These are phyloP conservation scores for Solanum habrochaites DNA, from an alignment of 257 asterid species.

Conservation along the genomic window DNA sequence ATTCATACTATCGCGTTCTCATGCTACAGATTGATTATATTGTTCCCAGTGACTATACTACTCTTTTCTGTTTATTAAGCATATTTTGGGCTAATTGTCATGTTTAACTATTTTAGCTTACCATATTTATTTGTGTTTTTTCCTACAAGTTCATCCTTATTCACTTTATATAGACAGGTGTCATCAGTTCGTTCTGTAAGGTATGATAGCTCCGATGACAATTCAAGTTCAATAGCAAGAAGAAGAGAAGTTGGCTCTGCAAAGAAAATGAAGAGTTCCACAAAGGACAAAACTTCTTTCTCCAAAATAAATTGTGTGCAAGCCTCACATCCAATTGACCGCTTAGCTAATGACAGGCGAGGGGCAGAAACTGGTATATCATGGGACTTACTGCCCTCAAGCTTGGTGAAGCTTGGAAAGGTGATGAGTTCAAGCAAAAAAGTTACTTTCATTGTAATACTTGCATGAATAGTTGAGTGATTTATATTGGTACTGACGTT, in stretches of 20 bases:
- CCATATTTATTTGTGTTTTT: neutral
- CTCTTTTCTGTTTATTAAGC: neutral
- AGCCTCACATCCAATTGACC: constrained; percentile 12
- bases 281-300: constrained; percentile 12
- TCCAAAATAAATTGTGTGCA: constrained; percentile 15
- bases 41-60: neutral
- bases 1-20: neutral
- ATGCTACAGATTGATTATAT: neutral
- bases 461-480: neutral
- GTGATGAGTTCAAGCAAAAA: constrained; percentile 10
- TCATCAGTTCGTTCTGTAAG: constrained; percentile 50
- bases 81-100: neutral
- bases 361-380: constrained; percentile 42
- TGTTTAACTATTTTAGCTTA: neutral
- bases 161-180: constrained; percentile 27
- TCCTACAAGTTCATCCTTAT: neutral
- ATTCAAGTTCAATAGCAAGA: constrained; percentile 17
- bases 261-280: constrained; percentile 19
- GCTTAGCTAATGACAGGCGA: constrained; percentile 28
- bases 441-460: neutral
- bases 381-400: constrained; percentile 50
- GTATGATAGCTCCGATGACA: constrained; percentile 51
- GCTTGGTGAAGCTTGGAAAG: constrained; percentile 60
- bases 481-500: neutral
- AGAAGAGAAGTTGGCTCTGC: constrained; percentile 14